Evolutionary conservation across 306 rosid species (phyloP).

Genomic region (Glycine soja): DNA sequence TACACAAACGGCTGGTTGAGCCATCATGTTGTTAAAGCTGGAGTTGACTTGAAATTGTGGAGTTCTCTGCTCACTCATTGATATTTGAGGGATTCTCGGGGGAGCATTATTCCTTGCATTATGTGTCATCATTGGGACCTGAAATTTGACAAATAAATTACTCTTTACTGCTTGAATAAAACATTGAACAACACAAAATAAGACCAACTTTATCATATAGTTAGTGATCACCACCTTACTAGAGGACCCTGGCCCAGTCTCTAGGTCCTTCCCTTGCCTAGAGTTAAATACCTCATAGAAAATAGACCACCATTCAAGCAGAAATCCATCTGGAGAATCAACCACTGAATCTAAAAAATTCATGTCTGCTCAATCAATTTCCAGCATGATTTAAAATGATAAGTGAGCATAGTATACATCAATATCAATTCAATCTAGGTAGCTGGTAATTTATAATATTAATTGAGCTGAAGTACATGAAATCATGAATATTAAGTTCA

Average conservation of each 20-base stretch:
- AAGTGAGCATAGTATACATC: neutral
- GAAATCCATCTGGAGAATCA: slow-evolving; percentile 56
- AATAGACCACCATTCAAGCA: slow-evolving; percentile 70
- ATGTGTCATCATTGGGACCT: slow-evolving; percentile 45
- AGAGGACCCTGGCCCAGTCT: slow-evolving; percentile 42
- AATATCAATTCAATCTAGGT: neutral
- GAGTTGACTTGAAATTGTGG: slow-evolving; percentile 36
- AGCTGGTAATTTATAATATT: slow-evolving; percentile 4
- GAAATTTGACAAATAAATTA: slow-evolving; percentile 38
- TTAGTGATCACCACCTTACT: slow-evolving; percentile 39
- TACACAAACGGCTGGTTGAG: slow-evolving; percentile 34
- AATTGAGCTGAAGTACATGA: neutral
- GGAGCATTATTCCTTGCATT: slow-evolving; percentile 24
- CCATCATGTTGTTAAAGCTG: slow-evolving; percentile 29
- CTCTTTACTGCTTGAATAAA: neutral
- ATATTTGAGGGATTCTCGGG: slow-evolving; percentile 40
- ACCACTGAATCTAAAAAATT: slow-evolving; percentile 40
- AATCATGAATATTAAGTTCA: slow-evolving; percentile 20
- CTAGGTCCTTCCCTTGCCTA: slow-evolving; percentile 7
- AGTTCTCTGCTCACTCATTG: slow-evolving; percentile 44
- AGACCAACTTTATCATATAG: neutral
- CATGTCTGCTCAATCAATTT: slow-evolving; percentile 28
- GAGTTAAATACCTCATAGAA: slow-evolving; percentile 48
- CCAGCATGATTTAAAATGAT: slow-evolving; percentile 2
- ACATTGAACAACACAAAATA: slow-evolving; percentile 21